phyloP scores from a whole-genome alignment of 345 rosid genomes.

The Aurinia saxatilis region DNA sequence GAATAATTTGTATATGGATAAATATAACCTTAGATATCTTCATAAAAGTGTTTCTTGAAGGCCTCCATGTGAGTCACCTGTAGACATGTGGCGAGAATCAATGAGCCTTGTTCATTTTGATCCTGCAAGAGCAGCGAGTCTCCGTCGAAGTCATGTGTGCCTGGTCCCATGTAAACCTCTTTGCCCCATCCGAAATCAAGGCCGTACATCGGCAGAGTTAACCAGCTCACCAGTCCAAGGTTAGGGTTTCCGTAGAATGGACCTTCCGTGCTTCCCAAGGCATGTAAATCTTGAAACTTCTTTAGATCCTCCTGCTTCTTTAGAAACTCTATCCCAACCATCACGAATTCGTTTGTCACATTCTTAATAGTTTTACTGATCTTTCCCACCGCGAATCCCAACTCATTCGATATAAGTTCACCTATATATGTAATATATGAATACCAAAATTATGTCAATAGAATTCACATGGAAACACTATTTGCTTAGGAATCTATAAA shows the following conservation, averaged over 20 bases:
- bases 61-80: slow-evolving; percentile 25
- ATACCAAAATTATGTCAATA: background rate
- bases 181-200: slow-evolving; percentile 64
- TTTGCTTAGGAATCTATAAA: no score
- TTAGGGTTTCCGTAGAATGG: slow-evolving; percentile 64
- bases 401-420: slow-evolving; percentile 33
- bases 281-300: slow-evolving; percentile 45
- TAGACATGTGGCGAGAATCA: slow-evolving; percentile 23
- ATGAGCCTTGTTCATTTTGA: slow-evolving; percentile 19
- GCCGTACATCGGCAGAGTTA: slow-evolving; percentile 44
- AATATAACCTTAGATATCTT: slow-evolving; percentile 23
- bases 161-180: slow-evolving; percentile 47
- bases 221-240: slow-evolving; percentile 55
- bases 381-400: slow-evolving; percentile 33
- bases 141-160: slow-evolving; percentile 43
- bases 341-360: slow-evolving; percentile 35
- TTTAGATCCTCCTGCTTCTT: slow-evolving; percentile 38
- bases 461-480: background rate
- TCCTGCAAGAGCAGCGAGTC: slow-evolving; percentile 39
- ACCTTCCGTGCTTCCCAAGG: slow-evolving; percentile 37
- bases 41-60: slow-evolving; percentile 27
- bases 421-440: slow-evolving; percentile 25
- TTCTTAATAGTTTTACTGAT: slow-evolving; percentile 38
- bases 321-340: slow-evolving; percentile 34
- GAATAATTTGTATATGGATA: background rate